Evolutionary conservation across 2,329 filamentous ascomycete genomes (phyloP).

Genomic region (Coniochaeta prunicola): DNA sequence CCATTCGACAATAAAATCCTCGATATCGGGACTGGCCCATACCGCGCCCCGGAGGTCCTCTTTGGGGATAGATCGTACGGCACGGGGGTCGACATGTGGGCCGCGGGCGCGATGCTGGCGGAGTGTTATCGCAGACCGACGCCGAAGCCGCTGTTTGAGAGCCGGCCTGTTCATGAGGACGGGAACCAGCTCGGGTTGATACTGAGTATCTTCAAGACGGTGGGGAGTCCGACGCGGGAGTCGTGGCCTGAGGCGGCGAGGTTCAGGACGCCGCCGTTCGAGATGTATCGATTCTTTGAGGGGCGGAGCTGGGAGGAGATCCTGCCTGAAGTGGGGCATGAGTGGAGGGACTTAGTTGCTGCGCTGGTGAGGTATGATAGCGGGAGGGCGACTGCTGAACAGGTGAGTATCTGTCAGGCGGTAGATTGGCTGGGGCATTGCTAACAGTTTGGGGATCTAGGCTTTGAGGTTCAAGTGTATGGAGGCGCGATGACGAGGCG

Average conservation of each 20-base stretch:
- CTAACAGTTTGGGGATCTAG: neutral
- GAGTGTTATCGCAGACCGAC: constrained; percentile 58
- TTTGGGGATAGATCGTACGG: constrained; percentile 76
- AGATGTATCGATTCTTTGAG: constrained; percentile 76
- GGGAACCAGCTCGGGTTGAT: constrained; percentile 90
- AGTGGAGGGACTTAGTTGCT: constrained; percentile 58
- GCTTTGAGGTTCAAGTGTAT: neutral
- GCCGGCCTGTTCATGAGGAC: constrained; percentile 63
- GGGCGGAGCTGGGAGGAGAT: constrained; percentile 61
- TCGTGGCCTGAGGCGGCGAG: constrained; percentile 73
- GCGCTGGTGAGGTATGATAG: constrained; percentile 68
- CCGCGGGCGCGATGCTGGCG: constrained; percentile 73
- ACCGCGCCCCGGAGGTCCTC: constrained; percentile 82
- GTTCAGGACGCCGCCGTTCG: constrained; percentile 74
- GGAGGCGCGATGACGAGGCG: neutral
- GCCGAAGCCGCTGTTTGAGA: constrained; percentile 69
- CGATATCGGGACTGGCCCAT: constrained; percentile 88
- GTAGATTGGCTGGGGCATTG: neutral
- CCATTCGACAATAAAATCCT: constrained; percentile 65
- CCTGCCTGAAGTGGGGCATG: constrained; percentile 50
- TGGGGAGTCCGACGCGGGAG: constrained; percentile 76
- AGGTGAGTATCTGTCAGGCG: constrained; percentile 29
- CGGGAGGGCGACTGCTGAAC: constrained; percentile 56
- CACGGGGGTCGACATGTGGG: constrained; percentile 79
- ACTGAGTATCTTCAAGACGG: constrained; percentile 81